Percentiles rank a stretch among this genome's conserved stretches.
Conservation (phyloP, 2,329 filamentous ascomycete species). For the Geoglossum cookeanum region DNA sequence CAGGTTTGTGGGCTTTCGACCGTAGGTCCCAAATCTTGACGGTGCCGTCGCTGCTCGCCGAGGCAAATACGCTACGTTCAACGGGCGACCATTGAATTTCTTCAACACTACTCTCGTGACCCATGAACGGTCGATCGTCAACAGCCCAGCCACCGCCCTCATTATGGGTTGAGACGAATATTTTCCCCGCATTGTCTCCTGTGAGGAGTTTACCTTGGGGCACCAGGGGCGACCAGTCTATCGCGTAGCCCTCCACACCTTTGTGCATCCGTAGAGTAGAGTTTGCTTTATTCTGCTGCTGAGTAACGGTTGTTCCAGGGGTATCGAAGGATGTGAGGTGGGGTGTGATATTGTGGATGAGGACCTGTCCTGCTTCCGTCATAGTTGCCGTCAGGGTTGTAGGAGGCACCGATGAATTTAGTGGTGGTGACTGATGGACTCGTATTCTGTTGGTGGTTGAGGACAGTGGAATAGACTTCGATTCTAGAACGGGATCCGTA, state of each 20-base stretch:
- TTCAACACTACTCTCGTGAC: constrained; percentile 73
- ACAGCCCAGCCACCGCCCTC: constrained; percentile 82
- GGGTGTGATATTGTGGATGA: constrained; percentile 86
- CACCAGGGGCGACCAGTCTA: constrained; percentile 85
- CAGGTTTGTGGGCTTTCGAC: constrained; percentile 75
- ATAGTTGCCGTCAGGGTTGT: constrained; percentile 78
- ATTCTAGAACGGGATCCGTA: constrained; percentile 82
- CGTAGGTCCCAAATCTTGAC: constrained; percentile 92
- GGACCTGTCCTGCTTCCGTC: constrained; percentile 73
- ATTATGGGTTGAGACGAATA: constrained; percentile 72
- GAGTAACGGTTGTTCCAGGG: constrained; percentile 55
- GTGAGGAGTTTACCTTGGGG: constrained; percentile 73
- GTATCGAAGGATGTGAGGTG: constrained; percentile 80
- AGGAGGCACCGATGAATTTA: constrained; percentile 49
- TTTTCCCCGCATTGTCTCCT: constrained; percentile 76
- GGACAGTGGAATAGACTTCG: constrained; percentile 65
- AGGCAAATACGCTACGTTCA: constrained; percentile 85
- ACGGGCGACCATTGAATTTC: constrained; percentile 94
- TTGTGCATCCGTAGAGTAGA: constrained; percentile 82
- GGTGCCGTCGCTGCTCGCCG: constrained; percentile 81
- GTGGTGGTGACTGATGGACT: constrained; percentile 56
- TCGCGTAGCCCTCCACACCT: constrained; percentile 67
- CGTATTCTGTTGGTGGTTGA: constrained; percentile 91
- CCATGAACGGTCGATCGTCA: constrained; percentile 64
- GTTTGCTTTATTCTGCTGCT: constrained; percentile 74